Base-by-base conservation (phyloP, 2,329 filamentous ascomycete genomes). In the Chaetomium sp. region DNA sequence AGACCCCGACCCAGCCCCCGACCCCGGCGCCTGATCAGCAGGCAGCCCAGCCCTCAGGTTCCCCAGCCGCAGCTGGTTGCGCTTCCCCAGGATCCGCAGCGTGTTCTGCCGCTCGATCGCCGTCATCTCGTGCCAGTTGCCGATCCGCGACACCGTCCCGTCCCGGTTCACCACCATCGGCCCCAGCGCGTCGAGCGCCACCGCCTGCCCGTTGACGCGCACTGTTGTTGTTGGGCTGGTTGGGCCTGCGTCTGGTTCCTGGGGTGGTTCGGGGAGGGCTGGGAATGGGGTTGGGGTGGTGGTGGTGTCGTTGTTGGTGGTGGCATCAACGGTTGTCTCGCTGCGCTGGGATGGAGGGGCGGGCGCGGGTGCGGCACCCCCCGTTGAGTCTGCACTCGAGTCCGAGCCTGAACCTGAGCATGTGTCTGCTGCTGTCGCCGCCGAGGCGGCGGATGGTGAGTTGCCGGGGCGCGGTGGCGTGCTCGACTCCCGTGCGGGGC, bases 161-260 rank as follows among this genome's bases (percentile, higher is more conserved):
- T 93, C 88, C 66, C 81, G 79, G 74, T 92, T 90, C 62, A 93
- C 87, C 1, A 93, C 89, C 71, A 93, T 80, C 1, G 90, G 90
- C 0, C 90, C 90, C 27, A 93, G 78, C 66, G 86, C 82, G 72
- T 91, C 88, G 9, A 93, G 82, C 57, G 82, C 85, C 51, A 90
- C 81, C 16, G 77, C 74, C 61, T 74, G 73, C 57, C 78, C 78
- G 69, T 75, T 75, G 27, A 79, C 75, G 56, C 74, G 65, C 3
- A 78, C 62, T 0, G 66, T 63, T 21, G 50, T 53, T 5, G 23
- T 53, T 8, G 27, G 42, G 50, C 19, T 23, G 9, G 9, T 31
- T 10, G 38, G 65, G 69, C 51, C 63, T 69, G n/a, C 31, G 5
- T 62, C 38, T 5, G 3, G 42, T 60, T 53, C 27, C 57, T 50